These are phyloP conservation scores for Camellia lanceoleosa DNA, from an alignment of 148 eudicot species.

Conservation along the genomic window DNA sequence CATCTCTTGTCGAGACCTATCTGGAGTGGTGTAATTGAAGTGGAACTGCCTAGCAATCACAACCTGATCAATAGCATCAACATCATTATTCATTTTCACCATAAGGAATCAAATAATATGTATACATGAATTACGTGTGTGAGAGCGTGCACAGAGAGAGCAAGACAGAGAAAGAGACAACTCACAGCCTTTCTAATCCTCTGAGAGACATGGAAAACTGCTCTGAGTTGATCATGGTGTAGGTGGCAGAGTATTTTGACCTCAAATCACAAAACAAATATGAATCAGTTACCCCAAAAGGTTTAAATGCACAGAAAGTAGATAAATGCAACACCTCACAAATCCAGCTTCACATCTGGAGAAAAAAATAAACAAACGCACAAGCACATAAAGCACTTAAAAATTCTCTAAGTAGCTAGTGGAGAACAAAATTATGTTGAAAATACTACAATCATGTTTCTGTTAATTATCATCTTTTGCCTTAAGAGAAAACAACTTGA, in stretches of 20 bases:
- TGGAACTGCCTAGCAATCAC: conserved; percentile 69
- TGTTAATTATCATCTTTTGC: not conserved
- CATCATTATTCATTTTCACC: not conserved
- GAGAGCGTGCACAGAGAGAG: not conserved
- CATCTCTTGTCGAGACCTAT: conserved; percentile 84
- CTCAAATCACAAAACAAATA: conserved; percentile 37
- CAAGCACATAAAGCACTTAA: not conserved
- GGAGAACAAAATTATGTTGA: not conserved
- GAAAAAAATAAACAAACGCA: not conserved
- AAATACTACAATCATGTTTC: not conserved
- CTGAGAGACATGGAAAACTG: conserved; percentile 89
- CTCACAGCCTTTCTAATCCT: conserved; percentile 86
- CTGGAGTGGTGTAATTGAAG: conserved; percentile 93
- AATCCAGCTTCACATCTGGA: not conserved
- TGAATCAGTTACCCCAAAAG: conserved; percentile 14
- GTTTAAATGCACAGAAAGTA: not conserved
- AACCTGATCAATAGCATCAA: conserved; percentile 42
- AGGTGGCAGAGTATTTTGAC: conserved; percentile 85
- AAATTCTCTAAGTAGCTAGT: not conserved
- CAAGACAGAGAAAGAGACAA: not conserved
- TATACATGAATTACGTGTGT: not conserved
- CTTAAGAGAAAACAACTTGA: not conserved
- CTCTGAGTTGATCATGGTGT: conserved; percentile 91
- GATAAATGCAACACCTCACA: not conserved
- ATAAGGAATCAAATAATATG: not conserved